Evolutionary conservation across 116 monocot species (phyloP).

Genomic region (Papilionanthe hybrid): DNA sequence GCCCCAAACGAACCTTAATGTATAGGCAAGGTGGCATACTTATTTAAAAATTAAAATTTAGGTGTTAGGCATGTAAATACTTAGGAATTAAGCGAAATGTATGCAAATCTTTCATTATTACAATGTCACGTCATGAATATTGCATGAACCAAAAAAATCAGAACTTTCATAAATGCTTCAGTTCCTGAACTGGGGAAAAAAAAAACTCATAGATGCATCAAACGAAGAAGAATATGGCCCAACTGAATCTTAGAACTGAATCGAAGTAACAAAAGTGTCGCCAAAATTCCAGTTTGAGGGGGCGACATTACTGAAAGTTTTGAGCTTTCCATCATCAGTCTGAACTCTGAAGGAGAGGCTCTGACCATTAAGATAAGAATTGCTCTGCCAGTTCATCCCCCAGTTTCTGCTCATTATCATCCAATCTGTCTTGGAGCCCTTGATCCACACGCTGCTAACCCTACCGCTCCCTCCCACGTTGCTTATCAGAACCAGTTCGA

Average conservation of each 20-base stretch:
- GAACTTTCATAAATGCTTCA: too few species aligned
- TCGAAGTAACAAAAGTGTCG: constrained; percentile 22
- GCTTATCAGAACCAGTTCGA: constrained; percentile 30
- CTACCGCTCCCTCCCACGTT: constrained; percentile 44
- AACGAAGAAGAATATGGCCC: not conserved
- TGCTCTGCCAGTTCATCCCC: constrained; percentile 63
- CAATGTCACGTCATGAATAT: too few species aligned
- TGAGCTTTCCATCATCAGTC: constrained; percentile 29
- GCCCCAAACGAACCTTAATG: too few species aligned
- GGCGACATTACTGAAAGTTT: constrained; percentile 33
- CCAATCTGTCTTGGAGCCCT: constrained; percentile 36
- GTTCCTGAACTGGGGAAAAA: too few species aligned
- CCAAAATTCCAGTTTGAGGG: constrained; percentile 47
- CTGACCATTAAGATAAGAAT: constrained; percentile 37
- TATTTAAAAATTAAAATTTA: too few species aligned
- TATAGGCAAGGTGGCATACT: too few species aligned
- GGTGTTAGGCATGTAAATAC: too few species aligned
- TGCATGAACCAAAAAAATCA: too few species aligned
- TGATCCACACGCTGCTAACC: constrained; percentile 28
- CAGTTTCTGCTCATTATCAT: constrained; percentile 52
- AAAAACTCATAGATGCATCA: too few species aligned
- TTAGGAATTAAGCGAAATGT: too few species aligned
- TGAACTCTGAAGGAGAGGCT: constrained; percentile 44
- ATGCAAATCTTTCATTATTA: too few species aligned
- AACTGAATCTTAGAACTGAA: constrained; percentile 26